Conservation (phyloP, 305 asterid genomes). For the Fraxinus sp. region DNA sequence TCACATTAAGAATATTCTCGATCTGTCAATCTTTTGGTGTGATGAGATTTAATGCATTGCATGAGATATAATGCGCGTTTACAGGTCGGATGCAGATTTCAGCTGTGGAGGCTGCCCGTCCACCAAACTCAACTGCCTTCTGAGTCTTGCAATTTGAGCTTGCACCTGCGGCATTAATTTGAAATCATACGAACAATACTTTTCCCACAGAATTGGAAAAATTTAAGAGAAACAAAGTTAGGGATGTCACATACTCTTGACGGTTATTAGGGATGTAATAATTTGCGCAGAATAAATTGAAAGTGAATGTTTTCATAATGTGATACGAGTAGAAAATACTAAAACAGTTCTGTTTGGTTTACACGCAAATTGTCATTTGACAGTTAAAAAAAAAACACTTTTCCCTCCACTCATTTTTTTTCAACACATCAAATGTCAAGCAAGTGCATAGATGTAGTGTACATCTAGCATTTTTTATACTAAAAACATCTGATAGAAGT, state of each 20-base stretch:
- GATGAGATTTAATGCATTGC: constrained; percentile 24
- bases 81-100: not conserved
- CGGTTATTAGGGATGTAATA: not conserved
- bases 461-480: too few species aligned
- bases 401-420: too few species aligned
- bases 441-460: too few species aligned
- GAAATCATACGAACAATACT: not conserved
- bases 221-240: not conserved
- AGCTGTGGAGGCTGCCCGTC: constrained; percentile 49
- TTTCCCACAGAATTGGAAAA: not conserved
- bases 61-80: not conserved
- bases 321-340: not conserved
- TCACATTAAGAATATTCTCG: constrained; percentile 5
- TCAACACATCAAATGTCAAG: too few species aligned
- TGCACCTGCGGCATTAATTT: not conserved
- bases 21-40: constrained; percentile 15
- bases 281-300: not conserved
- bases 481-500: not conserved
- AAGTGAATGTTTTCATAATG: not conserved
- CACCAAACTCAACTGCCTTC: constrained; percentile 32
- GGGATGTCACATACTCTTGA: not conserved
- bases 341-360: not conserved
- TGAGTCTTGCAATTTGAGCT: not conserved
- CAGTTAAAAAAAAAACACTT: too few species aligned
- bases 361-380: too few species aligned